Evolutionary conservation across 176 grass and related monocot species (phyloP).

Genomic region (Areca catechu): DNA sequence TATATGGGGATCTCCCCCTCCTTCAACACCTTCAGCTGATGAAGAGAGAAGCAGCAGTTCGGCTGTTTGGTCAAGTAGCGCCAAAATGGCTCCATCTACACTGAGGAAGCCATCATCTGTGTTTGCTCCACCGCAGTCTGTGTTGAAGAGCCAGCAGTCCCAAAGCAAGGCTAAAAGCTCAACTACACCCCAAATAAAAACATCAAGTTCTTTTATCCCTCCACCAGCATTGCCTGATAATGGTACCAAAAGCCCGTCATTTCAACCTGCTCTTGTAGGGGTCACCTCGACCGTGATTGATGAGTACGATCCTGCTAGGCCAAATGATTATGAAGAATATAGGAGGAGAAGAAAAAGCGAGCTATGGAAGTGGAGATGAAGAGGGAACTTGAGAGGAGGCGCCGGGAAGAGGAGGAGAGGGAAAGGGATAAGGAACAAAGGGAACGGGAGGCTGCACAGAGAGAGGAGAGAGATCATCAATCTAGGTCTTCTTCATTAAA

Average conservation of each 20-base stretch:
- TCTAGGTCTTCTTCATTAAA: conserved; percentile 43
- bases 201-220: not conserved
- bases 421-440: conserved; percentile 41
- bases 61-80: conserved; percentile 81
- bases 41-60: conserved; percentile 67
- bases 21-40: conserved; percentile 42
- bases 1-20: conserved; percentile 94
- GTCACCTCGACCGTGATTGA: conserved; percentile 70
- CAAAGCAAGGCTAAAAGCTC: conserved; percentile 25
- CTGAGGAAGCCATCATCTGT: conserved; percentile 71
- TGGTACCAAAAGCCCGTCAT: conserved; percentile 18
- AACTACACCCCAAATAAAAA: conserved; percentile 17
- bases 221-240: conserved; percentile 1
- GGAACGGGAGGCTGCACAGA: conserved; percentile 44
- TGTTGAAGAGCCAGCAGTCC: conserved; percentile 44
- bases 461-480: conserved; percentile 45
- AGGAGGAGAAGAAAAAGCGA: conserved; percentile 68
- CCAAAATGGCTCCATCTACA: conserved; percentile 85
- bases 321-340: conserved; percentile 95
- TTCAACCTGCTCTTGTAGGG: conserved; percentile 67
- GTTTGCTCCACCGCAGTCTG: conserved; percentile 53
- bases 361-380: conserved; percentile 70
- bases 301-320: conserved; percentile 91
- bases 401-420: conserved; percentile 59
- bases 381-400: conserved; percentile 58